A percentile compares a stretch with the other conserved stretches of the same genome.
phyloP scores from a whole-genome alignment of 108 stramenopile genomes.

The Discostella stelligeroides region DNA sequence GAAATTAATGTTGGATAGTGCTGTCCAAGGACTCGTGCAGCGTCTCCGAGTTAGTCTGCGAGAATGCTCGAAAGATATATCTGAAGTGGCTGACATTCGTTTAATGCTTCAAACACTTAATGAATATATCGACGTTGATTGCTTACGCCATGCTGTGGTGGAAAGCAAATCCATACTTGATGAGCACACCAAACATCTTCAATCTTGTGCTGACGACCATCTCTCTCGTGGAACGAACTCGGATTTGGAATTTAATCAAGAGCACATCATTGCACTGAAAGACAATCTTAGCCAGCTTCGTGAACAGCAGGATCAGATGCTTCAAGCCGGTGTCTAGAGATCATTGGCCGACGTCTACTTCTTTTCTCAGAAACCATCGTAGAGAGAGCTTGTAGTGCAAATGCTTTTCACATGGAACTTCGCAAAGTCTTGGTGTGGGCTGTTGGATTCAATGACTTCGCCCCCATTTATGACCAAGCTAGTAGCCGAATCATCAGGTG shows the following conservation, averaged over 20 bases:
- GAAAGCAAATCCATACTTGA: constrained; percentile 32
- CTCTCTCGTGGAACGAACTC: constrained; percentile 16
- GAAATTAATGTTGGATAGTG: constrained; percentile 42
- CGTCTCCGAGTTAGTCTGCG: constrained; percentile 15
- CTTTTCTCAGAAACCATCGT: constrained; percentile 33
- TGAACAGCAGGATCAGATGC: constrained; percentile 15
- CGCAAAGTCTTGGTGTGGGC: constrained; percentile 27
- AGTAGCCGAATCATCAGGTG: constrained; percentile 7
- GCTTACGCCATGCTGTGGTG: constrained; percentile 24
- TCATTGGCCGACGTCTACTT: constrained; percentile 1
- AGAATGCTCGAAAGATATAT: constrained; percentile 22
- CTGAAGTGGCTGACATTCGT: constrained; percentile 27
- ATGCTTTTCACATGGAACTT: constrained; percentile 13
- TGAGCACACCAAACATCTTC: constrained; percentile 20
- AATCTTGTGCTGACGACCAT: constrained; percentile 19
- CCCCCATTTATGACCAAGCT: constrained; percentile 9
- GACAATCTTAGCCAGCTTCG: constrained; percentile 20
- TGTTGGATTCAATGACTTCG: constrained; percentile 19
- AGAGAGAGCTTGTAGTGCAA: constrained; percentile 2
- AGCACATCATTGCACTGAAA: constrained; percentile 25
- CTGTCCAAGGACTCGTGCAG: constrained; percentile 34
- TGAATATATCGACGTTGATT: constrained; percentile 37
- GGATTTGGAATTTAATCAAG: constrained; percentile 27
- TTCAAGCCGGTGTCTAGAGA: background rate
- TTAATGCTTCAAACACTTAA: constrained; percentile 35